Percentiles rank a stretch among this genome's conserved stretches.
Conservation (phyloP, 495 filamentous ascomycete genomes). For the Xylaria cubensis region DNA sequence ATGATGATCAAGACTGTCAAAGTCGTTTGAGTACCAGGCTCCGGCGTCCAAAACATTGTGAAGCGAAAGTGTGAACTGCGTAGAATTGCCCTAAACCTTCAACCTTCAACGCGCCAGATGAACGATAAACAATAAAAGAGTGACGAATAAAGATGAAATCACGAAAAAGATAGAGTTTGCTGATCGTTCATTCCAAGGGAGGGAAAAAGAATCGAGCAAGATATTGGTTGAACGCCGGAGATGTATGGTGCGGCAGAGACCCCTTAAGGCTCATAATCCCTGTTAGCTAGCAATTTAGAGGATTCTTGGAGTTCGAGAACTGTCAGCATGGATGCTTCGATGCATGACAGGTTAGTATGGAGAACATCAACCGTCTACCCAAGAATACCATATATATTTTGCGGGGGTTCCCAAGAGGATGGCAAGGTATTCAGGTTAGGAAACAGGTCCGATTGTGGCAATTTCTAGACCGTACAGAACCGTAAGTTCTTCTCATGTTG, state of each 20-base stretch:
- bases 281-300: neutral
- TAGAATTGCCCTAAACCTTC: neutral
- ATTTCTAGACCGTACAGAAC: neutral
- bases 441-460: slow-evolving; percentile 9
- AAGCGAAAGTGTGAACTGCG: neutral
- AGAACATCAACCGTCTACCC: neutral
- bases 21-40: slow-evolving; percentile 16
- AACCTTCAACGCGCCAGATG: neutral
- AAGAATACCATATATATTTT: neutral
- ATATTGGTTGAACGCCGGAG: neutral
- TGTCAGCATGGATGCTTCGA: slow-evolving; percentile 6
- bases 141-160: slow-evolving; percentile 2
- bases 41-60: slow-evolving; percentile 21
- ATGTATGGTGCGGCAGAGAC: neutral
- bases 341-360: neutral
- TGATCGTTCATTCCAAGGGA: neutral
- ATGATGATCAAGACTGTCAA: slow-evolving; percentile 17
- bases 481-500: slow-evolving; percentile 1
- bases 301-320: slow-evolving; percentile 13
- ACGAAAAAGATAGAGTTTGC: neutral
- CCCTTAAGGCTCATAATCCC: slow-evolving; percentile 1
- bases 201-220: neutral
- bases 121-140: slow-evolving; percentile 10
- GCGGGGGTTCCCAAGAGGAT: neutral
- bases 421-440: slow-evolving; percentile 11